These are phyloP conservation scores for Chlorella sp. DNA, from an alignment of 139 green algal species.

Conservation along the genomic window DNA sequence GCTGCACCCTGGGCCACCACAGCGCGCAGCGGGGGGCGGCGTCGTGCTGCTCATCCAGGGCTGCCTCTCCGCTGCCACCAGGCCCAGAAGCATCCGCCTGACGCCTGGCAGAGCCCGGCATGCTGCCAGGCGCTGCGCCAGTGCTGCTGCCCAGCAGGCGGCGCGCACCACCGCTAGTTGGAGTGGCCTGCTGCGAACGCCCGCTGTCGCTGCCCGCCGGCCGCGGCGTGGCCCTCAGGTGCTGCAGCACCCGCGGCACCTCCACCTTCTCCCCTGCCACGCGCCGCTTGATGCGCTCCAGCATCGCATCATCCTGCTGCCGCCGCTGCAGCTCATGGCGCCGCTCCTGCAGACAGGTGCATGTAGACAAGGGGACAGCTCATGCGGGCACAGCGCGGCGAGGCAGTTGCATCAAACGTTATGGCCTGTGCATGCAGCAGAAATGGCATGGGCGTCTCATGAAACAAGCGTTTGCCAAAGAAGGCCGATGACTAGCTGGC, in stretches of 20 bases:
- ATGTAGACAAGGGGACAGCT: not conserved
- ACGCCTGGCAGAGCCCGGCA: not conserved
- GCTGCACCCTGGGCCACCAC: constrained; percentile 22
- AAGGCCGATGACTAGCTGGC: not conserved
- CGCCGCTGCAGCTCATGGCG: constrained; percentile 44
- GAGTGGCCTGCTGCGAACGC: constrained; percentile 1
- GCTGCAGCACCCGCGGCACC: not conserved
- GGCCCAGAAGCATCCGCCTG: not conserved
- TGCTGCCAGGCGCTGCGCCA: not conserved
- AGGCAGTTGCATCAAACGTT: too few relatives aligned
- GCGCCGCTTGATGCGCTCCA: constrained; percentile 51
- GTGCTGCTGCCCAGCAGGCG: not conserved
- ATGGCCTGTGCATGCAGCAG: too few relatives aligned
- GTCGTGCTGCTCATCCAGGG: too few relatives aligned
- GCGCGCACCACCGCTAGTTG: constrained; percentile 16
- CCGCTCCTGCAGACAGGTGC: constrained; percentile 1
- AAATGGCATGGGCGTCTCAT: not conserved
- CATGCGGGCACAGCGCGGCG: not conserved
- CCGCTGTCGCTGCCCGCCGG: not conserved
- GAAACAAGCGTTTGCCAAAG: not conserved
- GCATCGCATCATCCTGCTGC: constrained; percentile 48
- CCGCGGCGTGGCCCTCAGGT: not conserved
- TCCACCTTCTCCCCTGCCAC: constrained; percentile 35
- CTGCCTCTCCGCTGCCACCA: not conserved
- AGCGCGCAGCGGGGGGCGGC: not conserved